Conservation (phyloP, 768 basidiomycete genomes). For the Scleroderma bovista region DNA sequence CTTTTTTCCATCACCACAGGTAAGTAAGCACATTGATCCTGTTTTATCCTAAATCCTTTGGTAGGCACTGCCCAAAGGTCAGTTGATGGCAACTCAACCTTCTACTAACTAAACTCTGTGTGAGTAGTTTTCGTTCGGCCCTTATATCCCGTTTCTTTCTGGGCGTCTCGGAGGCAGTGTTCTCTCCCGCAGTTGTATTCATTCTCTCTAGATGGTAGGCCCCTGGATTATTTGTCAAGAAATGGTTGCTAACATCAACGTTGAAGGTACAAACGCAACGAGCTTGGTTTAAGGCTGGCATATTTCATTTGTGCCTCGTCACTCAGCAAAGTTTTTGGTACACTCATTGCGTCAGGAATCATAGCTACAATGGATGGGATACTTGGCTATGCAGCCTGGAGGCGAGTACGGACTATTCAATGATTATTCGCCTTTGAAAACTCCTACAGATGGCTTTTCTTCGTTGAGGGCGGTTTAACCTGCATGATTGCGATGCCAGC, state of each 20-base stretch:
- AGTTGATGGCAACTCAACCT: neutral
- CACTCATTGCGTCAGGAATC: conserved; percentile 44
- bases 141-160: conserved; percentile 66
- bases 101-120: neutral
- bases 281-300: conserved; percentile 40
- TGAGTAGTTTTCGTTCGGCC: conserved; percentile 47
- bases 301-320: conserved; percentile 47
- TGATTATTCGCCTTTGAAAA: conserved; percentile 1
- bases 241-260: conserved; percentile 11
- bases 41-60: neutral
- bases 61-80: conserved; percentile 33
- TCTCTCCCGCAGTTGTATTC: conserved; percentile 61
- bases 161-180: conserved; percentile 58
- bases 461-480: conserved; percentile 42
- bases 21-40: conserved; percentile 10
- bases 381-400: conserved; percentile 49
- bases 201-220: conserved; percentile 41
- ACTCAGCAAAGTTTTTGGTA: conserved; percentile 52
- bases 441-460: conserved; percentile 41
- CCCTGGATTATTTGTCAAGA: neutral
- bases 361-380: conserved; percentile 42
- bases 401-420: conserved; percentile 25
- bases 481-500: conserved; percentile 40
- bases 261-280: conserved; percentile 40
- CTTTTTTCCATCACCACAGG: conserved; percentile 47